Base-by-base conservation (phyloP, 257 asterid species). In the Plantago elongata region DNA sequence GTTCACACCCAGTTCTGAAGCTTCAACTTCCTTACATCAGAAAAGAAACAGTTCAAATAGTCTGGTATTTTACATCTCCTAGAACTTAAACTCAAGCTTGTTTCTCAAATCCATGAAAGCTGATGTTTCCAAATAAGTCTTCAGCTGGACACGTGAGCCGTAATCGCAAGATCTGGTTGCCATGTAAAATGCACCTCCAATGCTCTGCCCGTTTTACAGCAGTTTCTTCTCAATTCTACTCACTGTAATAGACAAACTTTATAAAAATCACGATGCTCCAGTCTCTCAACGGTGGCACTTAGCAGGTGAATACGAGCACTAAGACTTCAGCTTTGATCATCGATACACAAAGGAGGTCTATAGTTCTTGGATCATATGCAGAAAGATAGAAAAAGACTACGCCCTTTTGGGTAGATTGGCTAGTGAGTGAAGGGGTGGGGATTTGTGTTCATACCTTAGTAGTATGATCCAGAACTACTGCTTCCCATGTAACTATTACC, bases 401-500 rank as follows among this genome's bases (percentile, higher is more conserved):
- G 30, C 29, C 22, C 14, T 29, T 58, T 14, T 9, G 17, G 44
- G 7, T 40, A 54, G 43, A 54, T 30, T 5, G 16, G 2, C 10
- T 54, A 6, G 59, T 40, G 29, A 10, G 13, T 27, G 29, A 18
- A 37, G 65, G 16, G 57, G n/a, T 12, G 5, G 22, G 47, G 48
- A 15, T 3, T 14, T 18, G 27, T 62, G 16, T 63, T 64, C 76
- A 54, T 72, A 81, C 93, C 95, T 91, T 73, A 91, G 75, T 88
- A 88, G 69, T 91, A 91, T 14, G 96, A 82, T 67, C 96, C 85
- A 47, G 98, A 91, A 69, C 89, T 81, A 72, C 89, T 72, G 58
- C 93, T 78, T 47, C 97, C 91, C 95, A 82, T 82, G 61, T 87
- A 93, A 73, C 88, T 79, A 60, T 75, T 76, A 56, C 99, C 87